Conservation (phyloP, 768 basidiomycete genomes). For the button mushroom (Agaricus bisporus) region DNA sequence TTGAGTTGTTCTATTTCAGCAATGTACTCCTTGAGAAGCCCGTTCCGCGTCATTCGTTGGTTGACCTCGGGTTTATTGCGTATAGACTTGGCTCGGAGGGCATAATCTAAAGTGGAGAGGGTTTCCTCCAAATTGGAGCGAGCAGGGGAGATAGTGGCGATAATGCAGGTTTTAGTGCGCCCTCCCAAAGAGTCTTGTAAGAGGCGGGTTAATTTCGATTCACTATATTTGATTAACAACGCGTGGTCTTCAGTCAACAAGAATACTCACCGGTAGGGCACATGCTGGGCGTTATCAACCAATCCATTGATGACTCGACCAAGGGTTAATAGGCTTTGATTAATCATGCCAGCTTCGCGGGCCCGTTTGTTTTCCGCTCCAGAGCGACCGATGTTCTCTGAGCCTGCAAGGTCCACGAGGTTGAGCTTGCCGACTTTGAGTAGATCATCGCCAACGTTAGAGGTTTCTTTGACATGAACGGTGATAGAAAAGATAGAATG, state of each 20-base stretch:
- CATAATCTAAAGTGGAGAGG: constrained; percentile 94
- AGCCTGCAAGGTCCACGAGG: constrained; percentile 94
- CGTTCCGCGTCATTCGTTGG: constrained; percentile 88
- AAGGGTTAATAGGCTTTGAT: constrained; percentile 93
- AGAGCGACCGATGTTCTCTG: constrained; percentile 93
- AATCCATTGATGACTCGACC: constrained; percentile 95
- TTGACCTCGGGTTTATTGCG: constrained; percentile 94
- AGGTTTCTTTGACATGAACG: constrained; percentile 84
- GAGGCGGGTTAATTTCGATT: constrained; percentile 95
- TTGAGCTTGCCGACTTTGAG: constrained; percentile 94
- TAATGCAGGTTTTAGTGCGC: constrained; percentile 94
- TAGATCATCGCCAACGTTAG: constrained; percentile 75
- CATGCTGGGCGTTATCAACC: constrained; percentile 86
- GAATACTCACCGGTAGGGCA: constrained; percentile 77
- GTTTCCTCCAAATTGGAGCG: constrained; percentile 96
- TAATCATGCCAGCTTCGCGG: constrained; percentile 97
- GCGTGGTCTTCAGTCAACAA: background rate
- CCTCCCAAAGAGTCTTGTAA: constrained; percentile 99
- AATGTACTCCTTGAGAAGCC: constrained; percentile 89
- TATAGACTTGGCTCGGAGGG: constrained; percentile 91
- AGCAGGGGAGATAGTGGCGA: constrained; percentile 93
- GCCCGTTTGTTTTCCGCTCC: constrained; percentile 95
- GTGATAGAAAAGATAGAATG: constrained; percentile 98
- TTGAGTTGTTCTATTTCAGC: constrained; percentile 92
- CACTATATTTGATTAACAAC: constrained; percentile 37